phyloP scores from a whole-genome alignment of 2,329 filamentous ascomycete genomes.

The Botrytis elliptica region DNA sequence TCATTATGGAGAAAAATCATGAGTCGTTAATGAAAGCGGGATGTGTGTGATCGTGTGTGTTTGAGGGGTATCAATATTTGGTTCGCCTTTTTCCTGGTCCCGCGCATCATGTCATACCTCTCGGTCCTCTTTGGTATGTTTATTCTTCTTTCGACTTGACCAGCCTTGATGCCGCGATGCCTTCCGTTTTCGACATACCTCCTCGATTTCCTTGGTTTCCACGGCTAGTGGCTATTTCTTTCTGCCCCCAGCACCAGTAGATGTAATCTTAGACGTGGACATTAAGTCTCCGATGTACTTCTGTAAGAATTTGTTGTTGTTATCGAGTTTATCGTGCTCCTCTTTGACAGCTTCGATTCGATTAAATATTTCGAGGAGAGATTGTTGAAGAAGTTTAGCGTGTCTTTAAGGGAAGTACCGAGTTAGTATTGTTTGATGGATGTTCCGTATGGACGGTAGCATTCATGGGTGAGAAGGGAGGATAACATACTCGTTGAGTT shows the following conservation, averaged over 20 bases:
- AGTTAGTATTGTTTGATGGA: constrained; percentile 21
- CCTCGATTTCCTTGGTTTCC: constrained; percentile 18
- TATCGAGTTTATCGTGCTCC: constrained; percentile 95
- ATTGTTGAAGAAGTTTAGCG: constrained; percentile 84
- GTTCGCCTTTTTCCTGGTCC: constrained; percentile 12
- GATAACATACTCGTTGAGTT: constrained; percentile 53
- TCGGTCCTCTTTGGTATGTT: constrained; percentile 15
- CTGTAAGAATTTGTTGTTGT: constrained; percentile 94
- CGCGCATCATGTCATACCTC: constrained; percentile 15
- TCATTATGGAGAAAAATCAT: constrained; percentile 18
- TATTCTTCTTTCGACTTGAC: constrained; percentile 13
- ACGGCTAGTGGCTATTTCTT: constrained; percentile 32
- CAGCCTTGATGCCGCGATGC: constrained; percentile 18
- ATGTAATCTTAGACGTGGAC: constrained; percentile 74
- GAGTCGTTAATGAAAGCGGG: constrained; percentile 12
- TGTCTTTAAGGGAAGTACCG: constrained; percentile 57
- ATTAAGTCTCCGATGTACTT: constrained; percentile 98
- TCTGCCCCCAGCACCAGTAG: constrained; percentile 40
- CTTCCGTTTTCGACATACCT: constrained; percentile 18
- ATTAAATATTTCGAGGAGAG: constrained; percentile 84
- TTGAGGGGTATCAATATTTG: constrained; percentile 16
- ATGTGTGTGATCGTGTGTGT: constrained; percentile 10
- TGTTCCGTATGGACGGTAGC: neutral
- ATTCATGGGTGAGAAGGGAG: too few relatives aligned
- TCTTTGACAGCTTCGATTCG: constrained; percentile 91